Conservation (phyloP, 148 eudicot genomes). For the Rhododendron vialii region DNA sequence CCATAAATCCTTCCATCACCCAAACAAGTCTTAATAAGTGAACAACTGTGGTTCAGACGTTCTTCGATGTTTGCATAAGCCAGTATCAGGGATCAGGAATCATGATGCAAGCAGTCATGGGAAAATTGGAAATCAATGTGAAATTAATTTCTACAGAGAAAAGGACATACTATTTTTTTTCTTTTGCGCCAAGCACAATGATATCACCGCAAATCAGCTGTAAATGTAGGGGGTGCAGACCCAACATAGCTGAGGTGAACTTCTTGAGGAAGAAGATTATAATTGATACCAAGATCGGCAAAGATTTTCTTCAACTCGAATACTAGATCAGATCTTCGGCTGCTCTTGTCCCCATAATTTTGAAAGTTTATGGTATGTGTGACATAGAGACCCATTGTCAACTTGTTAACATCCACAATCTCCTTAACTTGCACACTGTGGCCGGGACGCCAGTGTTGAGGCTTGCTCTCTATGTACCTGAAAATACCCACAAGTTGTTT, state of each 20-base stretch:
- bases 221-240: constrained; percentile 25
- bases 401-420: constrained; percentile 63
- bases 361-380: constrained; percentile 84
- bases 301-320: constrained; percentile 71
- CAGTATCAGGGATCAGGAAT: not conserved
- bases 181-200: not conserved
- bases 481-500: not conserved
- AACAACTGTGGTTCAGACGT: not conserved
- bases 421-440: constrained; percentile 66
- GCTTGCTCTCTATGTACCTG: constrained; percentile 84
- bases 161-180: not conserved
- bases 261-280: constrained; percentile 69
- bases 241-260: constrained; percentile 44
- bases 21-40: not conserved
- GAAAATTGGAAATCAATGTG: not conserved
- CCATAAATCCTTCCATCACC: not conserved
- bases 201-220: constrained; percentile 9
- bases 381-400: constrained; percentile 61
- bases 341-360: constrained; percentile 46
- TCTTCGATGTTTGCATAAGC: not conserved
- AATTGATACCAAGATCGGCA: constrained; percentile 54
- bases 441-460: constrained; percentile 64
- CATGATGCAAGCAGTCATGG: not conserved
- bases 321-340: constrained; percentile 59
- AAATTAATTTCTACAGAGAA: not conserved